These are phyloP conservation scores for Neohortaea acidophila DNA, from an alignment of 495 filamentous ascomycete genomes.

Conservation along the genomic window DNA sequence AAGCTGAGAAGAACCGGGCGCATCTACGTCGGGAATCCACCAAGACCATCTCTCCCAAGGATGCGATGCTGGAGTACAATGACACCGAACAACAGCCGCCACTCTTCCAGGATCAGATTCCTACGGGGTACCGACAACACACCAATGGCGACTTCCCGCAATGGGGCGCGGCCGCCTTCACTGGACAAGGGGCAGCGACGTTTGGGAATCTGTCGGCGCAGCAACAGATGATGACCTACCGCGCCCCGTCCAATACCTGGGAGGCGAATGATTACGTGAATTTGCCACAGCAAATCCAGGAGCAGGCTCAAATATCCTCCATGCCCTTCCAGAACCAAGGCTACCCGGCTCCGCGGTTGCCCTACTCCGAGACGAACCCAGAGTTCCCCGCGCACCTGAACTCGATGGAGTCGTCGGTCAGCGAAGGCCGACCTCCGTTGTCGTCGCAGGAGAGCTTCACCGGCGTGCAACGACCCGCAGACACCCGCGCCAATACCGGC, in stretches of 20 bases:
- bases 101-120: slow-evolving; percentile 47
- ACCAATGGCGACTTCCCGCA: slow-evolving; percentile 19
- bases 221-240: slow-evolving; percentile 6
- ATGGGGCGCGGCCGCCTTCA: too few relatives aligned
- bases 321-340: slow-evolving; percentile 1
- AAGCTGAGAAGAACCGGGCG: slow-evolving; percentile 25
- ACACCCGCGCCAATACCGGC: slow-evolving; percentile 59
- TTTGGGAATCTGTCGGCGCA: slow-evolving; percentile 23
- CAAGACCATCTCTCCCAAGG: slow-evolving; percentile 92
- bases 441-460: slow-evolving; percentile 20
- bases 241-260: slow-evolving; percentile 15
- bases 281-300: slow-evolving; percentile 11
- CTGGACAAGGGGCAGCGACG: slow-evolving; percentile 4
- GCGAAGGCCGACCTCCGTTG: slow-evolving; percentile 29
- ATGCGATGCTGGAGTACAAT: slow-evolving; percentile 72
- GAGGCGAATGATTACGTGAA: slow-evolving; percentile 5
- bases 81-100: slow-evolving; percentile 52
- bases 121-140: slow-evolving; percentile 24
- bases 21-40: slow-evolving; percentile 43
- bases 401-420: slow-evolving; percentile 50
- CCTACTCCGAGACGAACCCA: slow-evolving; percentile 22
- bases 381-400: slow-evolving; percentile 48
- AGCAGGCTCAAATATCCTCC: slow-evolving; percentile 10
- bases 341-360: slow-evolving; percentile 17
- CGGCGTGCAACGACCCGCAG: slow-evolving; percentile 36